phyloP scores from a whole-genome alignment of 208 protist genomes.

The Ichthyophonus hoferi region DNA sequence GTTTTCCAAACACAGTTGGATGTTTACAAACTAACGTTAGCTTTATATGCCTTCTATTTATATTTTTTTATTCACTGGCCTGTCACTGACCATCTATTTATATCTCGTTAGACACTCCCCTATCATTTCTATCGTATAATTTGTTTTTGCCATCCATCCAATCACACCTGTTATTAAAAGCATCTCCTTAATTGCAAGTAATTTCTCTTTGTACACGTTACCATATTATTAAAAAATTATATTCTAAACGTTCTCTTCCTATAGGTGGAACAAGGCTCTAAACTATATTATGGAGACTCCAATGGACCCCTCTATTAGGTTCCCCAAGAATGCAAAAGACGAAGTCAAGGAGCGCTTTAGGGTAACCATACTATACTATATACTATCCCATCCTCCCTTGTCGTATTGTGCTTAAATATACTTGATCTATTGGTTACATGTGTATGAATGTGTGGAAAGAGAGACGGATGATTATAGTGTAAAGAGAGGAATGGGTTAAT shows the following conservation, averaged over 20 bases:
- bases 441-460: background rate
- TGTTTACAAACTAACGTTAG: background rate
- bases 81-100: too few relatives aligned
- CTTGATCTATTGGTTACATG: conserved; percentile 1
- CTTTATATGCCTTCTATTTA: too few relatives aligned
- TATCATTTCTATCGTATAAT: too few relatives aligned
- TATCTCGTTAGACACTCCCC: too few relatives aligned
- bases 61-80: too few relatives aligned
- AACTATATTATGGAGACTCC: conserved; percentile 12
- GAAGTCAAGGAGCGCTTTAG: conserved; percentile 21
- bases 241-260: too few relatives aligned
- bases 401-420: too few relatives aligned
- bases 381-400: background rate
- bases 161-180: too few relatives aligned
- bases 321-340: conserved; percentile 12
- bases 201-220: too few relatives aligned
- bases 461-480: background rate
- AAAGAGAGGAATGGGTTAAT: background rate
- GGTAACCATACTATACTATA: background rate
- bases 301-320: background rate
- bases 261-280: background rate
- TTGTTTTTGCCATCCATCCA: too few relatives aligned
- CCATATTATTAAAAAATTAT: too few relatives aligned
- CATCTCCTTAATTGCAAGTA: too few relatives aligned
- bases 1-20: conserved; percentile 6